Evolutionary conservation across 2,329 filamentous ascomycete species (phyloP), one percentile per base, ranked within the genome.

Genomic region (Pseudogymnoascus sp.): DNA sequence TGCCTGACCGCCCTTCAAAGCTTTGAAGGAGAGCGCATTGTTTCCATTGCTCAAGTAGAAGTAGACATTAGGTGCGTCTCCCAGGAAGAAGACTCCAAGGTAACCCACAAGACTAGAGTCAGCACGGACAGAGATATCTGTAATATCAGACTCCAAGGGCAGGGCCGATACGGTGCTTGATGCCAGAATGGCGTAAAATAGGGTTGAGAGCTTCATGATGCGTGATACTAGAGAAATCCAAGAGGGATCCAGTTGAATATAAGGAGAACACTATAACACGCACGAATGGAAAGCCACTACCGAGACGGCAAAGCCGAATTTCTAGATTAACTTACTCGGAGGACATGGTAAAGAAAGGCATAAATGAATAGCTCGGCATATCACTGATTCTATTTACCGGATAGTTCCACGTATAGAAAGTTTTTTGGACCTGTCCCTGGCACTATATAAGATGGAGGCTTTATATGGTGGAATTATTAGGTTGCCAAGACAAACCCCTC

Each of bases 11-110:
- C 71, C 70, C 66, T 84, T 84, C 46, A 84, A 69, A 1, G 80
- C 74, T 46, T 73, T 78, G 71, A 82, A 79, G 1, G 79, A 79
- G 12, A 78, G 69, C 0, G 80, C 73, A 67, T 80, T 77, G 68
- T 84, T 83, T 61, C 79, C 80, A 42, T 82, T 78, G 68, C 79
- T 82, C 42, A 81, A 75, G 67, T 84, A 82, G 64, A 82, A 79
- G 69, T 83, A 84, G 2, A 84, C 78, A 60, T 78, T 79, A 0
- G 81, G 81, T 37, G 81, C 79, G 28, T 79, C 76, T 4, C 82
- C 81, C 3, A 83, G 77, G 69, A 84, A 84, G 70, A 84, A 82
- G 7, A 78, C 80, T 2, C 80, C 81, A 1, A 84, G 72, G 69
- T 84, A 84, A 1, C 81, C 80, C 0, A 78, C 78, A 2, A 82